A percentile compares a stretch with the other conserved stretches of the same genome.
phyloP scores from a whole-genome alignment of 257 asterid species.

The Primulina tabacum region DNA sequence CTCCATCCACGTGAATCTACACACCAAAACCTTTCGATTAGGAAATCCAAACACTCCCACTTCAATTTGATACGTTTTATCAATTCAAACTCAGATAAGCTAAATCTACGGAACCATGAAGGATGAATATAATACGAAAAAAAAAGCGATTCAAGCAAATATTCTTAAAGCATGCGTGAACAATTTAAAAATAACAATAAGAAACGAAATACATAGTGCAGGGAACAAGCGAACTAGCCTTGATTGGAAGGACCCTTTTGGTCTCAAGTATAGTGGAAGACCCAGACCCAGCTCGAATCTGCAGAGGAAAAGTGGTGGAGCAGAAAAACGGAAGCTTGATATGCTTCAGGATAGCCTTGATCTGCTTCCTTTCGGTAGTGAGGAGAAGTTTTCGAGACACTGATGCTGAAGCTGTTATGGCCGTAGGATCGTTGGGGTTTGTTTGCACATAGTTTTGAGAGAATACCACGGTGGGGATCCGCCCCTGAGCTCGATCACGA shows the following conservation, averaged over 20 bases:
- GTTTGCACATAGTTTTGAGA: conserved; percentile 54
- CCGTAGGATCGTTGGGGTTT: conserved; percentile 54
- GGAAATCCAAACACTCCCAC: conserved; percentile 11
- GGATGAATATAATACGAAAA: too few species aligned
- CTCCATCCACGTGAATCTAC: conserved; percentile 71
- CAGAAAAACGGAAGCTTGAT: conserved; percentile 64
- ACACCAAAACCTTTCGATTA: conserved; percentile 5
- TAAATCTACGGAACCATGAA: not conserved
- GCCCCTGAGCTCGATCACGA: conserved; percentile 82
- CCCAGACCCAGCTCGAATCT: conserved; percentile 90
- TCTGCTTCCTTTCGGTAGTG: conserved; percentile 81
- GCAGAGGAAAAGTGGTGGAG: conserved; percentile 81
- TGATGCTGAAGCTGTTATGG: conserved; percentile 42
- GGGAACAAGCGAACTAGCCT: conserved; percentile 41
- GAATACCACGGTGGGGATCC: conserved; percentile 83
- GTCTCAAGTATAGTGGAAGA: conserved; percentile 66
- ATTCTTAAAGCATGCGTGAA: not conserved
- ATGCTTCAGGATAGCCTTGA: conserved; percentile 63
- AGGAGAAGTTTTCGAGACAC: conserved; percentile 62
- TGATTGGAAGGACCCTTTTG: conserved; percentile 78
- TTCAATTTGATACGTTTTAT: not conserved
- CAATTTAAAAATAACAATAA: not conserved
- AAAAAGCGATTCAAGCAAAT: not conserved
- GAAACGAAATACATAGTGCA: too few species aligned
- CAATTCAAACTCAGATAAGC: not conserved